phyloP scores from a whole-genome alignment of 805 yeast genomes.

The Helenozyma baotianmanensis region DNA sequence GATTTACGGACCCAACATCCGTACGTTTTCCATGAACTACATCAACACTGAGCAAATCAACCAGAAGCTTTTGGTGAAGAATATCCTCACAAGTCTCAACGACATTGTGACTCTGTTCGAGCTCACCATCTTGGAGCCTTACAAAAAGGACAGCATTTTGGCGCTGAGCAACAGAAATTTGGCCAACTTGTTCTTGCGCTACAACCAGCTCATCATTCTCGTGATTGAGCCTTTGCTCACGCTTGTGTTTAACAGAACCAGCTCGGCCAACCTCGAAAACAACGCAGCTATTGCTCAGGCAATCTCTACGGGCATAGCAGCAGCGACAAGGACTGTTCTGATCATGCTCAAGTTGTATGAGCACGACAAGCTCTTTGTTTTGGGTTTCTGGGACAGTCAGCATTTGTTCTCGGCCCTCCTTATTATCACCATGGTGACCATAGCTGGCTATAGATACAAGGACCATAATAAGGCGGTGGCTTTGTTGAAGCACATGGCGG shows the following conservation, averaged over 20 bases:
- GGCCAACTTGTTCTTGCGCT: conserved; percentile 33
- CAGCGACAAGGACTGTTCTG: conserved; percentile 28
- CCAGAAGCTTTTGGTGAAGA: conserved; percentile 29
- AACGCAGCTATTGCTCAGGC: conserved; percentile 21
- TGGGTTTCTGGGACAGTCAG: conserved; percentile 40
- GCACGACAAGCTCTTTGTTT: conserved; percentile 24
- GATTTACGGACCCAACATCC: conserved; percentile 37
- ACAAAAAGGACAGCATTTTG: conserved; percentile 18
- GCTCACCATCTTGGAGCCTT: conserved; percentile 22
- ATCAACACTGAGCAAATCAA: conserved; percentile 39
- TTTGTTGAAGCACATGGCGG: conserved; percentile 31
- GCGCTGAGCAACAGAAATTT: conserved; percentile 21
- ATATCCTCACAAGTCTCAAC: conserved; percentile 23
- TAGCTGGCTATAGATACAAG: conserved; percentile 7
- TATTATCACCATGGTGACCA: conserved; percentile 22
- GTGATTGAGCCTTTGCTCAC: conserved; percentile 32
- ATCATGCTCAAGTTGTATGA: conserved; percentile 25
- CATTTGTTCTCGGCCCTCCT: conserved; percentile 33
- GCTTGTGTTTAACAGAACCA: conserved; percentile 23
- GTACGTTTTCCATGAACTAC: conserved; percentile 37
- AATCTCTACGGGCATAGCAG: conserved; percentile 24
- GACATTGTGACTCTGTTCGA: conserved; percentile 32
- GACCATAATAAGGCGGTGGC: conserved; percentile 17
- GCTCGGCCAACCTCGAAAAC: conserved; percentile 20
- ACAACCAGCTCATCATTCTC: conserved; percentile 28